A percentile compares a stretch with the other conserved stretches of the same genome.
Evolutionary conservation across 129 eudicot species (phyloP).

Genomic region (Helianthus annuus): DNA sequence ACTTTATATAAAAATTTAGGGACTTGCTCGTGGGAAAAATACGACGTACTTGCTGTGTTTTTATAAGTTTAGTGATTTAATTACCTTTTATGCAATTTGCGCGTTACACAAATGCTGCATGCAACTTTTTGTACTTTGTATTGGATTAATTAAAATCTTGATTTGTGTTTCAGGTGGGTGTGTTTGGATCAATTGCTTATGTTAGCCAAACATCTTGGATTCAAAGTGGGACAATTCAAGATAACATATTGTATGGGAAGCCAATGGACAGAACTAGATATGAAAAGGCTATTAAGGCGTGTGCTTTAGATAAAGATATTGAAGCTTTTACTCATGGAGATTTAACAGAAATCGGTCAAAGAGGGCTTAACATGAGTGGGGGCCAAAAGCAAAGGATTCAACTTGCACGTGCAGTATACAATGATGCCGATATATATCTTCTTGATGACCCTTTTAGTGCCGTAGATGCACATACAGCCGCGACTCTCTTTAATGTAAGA

Average conservation of each 20-base stretch:
- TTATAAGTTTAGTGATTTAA: too few species aligned
- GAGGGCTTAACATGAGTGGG: slow-evolving; percentile 89
- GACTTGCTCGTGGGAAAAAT: too few species aligned
- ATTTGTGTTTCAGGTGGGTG: slow-evolving; percentile 43
- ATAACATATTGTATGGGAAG: slow-evolving; percentile 75
- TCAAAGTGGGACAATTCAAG: slow-evolving; percentile 79
- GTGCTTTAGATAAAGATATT: slow-evolving; percentile 76
- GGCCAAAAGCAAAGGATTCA: slow-evolving; percentile 95
- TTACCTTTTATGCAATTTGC: too few species aligned
- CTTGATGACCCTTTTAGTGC: slow-evolving; percentile 94
- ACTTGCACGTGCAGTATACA: slow-evolving; percentile 79
- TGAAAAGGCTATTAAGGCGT: slow-evolving; percentile 52
- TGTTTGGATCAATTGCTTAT: too few species aligned
- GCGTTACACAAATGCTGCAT: too few species aligned
- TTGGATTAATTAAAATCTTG: too few species aligned
- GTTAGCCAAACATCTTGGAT: slow-evolving; percentile 48
- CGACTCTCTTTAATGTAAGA: slow-evolving; percentile 66
- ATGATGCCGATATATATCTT: slow-evolving; percentile 79
- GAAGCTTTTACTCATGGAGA: slow-evolving; percentile 63
- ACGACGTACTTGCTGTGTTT: too few species aligned
- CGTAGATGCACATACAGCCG: slow-evolving; percentile 89
- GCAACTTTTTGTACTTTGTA: too few species aligned
- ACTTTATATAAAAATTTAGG: too few species aligned
- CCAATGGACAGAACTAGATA: slow-evolving; percentile 64
- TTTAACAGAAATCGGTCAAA: slow-evolving; percentile 76